These are phyloP conservation scores for Mucor racemosus DNA, from an alignment of 371 early-diverging fungal genomes.

Conservation along the genomic window DNA sequence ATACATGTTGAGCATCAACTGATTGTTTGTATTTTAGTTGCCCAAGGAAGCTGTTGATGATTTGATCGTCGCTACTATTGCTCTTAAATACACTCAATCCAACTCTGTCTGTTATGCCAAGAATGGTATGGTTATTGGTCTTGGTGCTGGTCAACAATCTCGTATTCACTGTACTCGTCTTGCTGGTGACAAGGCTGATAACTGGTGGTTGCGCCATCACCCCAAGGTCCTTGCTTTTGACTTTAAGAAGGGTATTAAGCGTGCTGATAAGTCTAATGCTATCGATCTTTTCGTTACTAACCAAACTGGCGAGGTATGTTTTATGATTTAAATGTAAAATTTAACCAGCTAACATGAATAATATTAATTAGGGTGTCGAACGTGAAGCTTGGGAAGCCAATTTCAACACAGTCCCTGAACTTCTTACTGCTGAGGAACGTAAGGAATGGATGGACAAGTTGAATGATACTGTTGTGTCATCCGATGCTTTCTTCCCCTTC, in stretches of 20 bases:
- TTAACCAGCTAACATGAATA: neutral
- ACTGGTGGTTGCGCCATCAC: constrained; percentile 98
- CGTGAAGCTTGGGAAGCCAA: constrained; percentile 79
- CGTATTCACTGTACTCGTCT: constrained; percentile 97
- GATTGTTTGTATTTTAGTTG: constrained; percentile 40
- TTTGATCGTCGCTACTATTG: constrained; percentile 94
- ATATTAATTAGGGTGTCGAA: constrained; percentile 62
- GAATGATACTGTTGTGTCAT: constrained; percentile 80
- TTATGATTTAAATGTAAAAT: neutral
- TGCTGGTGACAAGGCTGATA: constrained; percentile 98
- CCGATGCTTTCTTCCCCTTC: constrained; percentile 99
- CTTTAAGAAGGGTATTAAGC: constrained; percentile 88
- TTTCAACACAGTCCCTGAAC: constrained; percentile 81
- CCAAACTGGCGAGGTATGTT: constrained; percentile 72
- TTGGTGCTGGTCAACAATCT: constrained; percentile 98
- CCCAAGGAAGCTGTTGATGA: constrained; percentile 79
- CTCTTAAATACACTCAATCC: constrained; percentile 97
- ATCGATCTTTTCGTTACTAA: constrained; percentile 93
- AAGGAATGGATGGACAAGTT: constrained; percentile 75
- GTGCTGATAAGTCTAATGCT: constrained; percentile 96
- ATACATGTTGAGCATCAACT: neutral
- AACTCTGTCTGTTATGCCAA: constrained; percentile 98
- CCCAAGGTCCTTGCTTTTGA: constrained; percentile 85
- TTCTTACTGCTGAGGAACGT: constrained; percentile 82
- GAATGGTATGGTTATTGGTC: constrained; percentile 97